These are phyloP conservation scores for Xylaria sp. DNA, from an alignment of 2,329 filamentous ascomycete species.

Conservation along the genomic window DNA sequence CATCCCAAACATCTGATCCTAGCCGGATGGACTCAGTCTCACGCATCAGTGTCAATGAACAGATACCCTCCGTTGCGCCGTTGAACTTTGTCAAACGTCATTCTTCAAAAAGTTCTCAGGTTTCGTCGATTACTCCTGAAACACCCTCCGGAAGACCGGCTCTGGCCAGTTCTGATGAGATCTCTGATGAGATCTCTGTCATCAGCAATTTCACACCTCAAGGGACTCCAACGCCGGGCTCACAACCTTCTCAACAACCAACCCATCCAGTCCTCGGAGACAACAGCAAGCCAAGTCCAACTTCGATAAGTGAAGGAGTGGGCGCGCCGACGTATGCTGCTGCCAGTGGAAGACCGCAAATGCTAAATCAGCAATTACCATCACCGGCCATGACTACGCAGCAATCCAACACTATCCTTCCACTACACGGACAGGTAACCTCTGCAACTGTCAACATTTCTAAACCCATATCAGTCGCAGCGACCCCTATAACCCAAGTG, in stretches of 20 bases:
- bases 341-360: constrained; percentile 1
- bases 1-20: constrained; percentile 2
- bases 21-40: constrained; percentile 17
- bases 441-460: background rate
- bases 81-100: constrained; percentile 38
- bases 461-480: background rate
- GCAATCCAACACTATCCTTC: constrained; percentile 1
- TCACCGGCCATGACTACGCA: constrained; percentile 6
- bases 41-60: constrained; percentile 21
- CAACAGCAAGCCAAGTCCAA: constrained; percentile 5
- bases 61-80: constrained; percentile 38
- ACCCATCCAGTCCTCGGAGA: background rate
- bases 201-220: constrained; percentile 31
- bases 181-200: constrained; percentile 36
- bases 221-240: constrained; percentile 10
- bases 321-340: background rate
- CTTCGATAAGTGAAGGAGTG: background rate
- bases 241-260: constrained; percentile 5
- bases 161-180: constrained; percentile 7
- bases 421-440: background rate
- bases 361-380: constrained; percentile 3
- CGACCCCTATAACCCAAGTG: background rate
- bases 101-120: constrained; percentile 33
- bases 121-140: constrained; percentile 22
- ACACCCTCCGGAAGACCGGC: constrained; percentile 6